Percentiles rank a stretch among this genome's conserved stretches.
phyloP scores from a whole-genome alignment of 108 stramenopile genomes.

The Skeletonema tropicum region DNA sequence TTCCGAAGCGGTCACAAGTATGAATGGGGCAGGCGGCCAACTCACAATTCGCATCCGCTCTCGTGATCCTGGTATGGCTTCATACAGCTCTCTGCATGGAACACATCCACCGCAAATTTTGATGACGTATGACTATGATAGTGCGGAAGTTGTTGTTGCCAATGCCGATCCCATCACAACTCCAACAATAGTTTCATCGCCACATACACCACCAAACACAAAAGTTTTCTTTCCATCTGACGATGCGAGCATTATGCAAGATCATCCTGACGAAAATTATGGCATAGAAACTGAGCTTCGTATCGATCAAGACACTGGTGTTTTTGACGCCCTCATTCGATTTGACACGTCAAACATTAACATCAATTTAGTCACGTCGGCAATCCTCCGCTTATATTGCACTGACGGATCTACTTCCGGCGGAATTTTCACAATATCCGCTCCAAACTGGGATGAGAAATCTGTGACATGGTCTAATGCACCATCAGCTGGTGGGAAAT shows the following conservation, averaged over 20 bases:
- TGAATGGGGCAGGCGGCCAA: background rate
- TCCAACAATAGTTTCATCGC: background rate
- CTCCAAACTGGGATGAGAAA: slow-evolving; percentile 35
- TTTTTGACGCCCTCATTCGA: slow-evolving; percentile 16
- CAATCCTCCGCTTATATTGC: slow-evolving; percentile 20
- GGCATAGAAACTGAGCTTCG: slow-evolving; percentile 4
- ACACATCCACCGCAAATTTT: slow-evolving; percentile 11
- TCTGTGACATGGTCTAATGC: slow-evolving; percentile 49
- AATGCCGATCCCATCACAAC: background rate
- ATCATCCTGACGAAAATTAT: slow-evolving; percentile 15
- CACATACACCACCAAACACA: background rate
- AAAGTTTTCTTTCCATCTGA: slow-evolving; percentile 18
- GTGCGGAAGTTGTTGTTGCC: background rate
- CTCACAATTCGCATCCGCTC: slow-evolving; percentile 6
- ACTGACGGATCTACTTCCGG: slow-evolving; percentile 30
- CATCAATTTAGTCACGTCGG: slow-evolving; percentile 16
- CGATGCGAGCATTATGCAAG: slow-evolving; percentile 16
- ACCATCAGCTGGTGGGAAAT: slow-evolving; percentile 18
- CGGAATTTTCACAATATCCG: slow-evolving; percentile 33
- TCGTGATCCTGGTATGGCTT: background rate
- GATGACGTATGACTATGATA: slow-evolving; percentile 6
- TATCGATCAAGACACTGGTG: slow-evolving; percentile 24
- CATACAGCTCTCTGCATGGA: background rate
- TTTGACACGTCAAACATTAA: slow-evolving; percentile 19
- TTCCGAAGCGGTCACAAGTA: background rate